Conservation (phyloP, 441 rosid species). For the Pelargonium australe region DNA sequence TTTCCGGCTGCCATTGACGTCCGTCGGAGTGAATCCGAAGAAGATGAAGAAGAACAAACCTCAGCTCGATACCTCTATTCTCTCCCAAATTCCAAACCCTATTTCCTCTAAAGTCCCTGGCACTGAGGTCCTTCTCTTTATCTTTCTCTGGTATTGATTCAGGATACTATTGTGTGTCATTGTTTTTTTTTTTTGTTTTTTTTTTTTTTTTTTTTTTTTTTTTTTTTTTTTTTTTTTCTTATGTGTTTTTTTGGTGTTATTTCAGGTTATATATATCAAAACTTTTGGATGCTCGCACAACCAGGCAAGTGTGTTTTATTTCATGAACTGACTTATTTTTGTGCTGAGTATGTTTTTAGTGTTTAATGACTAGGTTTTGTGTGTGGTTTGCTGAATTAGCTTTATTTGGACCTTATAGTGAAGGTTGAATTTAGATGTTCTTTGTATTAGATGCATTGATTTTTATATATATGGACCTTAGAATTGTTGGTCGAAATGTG, state of each 20-base stretch:
- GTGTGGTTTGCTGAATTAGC: background rate
- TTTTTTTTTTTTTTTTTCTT: too few species aligned
- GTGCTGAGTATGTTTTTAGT: background rate
- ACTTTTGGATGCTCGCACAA: conserved; percentile 97
- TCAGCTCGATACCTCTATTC: conserved; percentile 6
- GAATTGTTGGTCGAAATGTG: too few species aligned
- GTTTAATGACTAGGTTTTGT: background rate
- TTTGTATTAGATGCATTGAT: background rate
- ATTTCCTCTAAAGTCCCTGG: conserved; percentile 55
- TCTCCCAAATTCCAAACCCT: conserved; percentile 29
- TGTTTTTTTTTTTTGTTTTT: conserved; percentile 3
- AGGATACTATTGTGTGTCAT: background rate
- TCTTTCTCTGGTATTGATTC: background rate
- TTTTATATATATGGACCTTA: too few species aligned
- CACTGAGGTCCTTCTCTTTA: conserved; percentile 50
- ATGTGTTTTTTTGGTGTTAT: conserved; percentile 3
- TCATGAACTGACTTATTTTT: background rate
- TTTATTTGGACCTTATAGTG: background rate
- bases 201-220: too few species aligned
- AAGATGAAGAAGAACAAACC: conserved; percentile 29
- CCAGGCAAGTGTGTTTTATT: conserved; percentile 42
- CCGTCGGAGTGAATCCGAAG: conserved; percentile 51
- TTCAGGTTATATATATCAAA: conserved; percentile 72
- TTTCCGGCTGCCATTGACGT: conserved; percentile 53
- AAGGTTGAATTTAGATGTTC: background rate